These are phyloP conservation scores for Melanomma pulvis-pyrius DNA, from an alignment of 495 filamentous ascomycete species.

Conservation along the genomic window DNA sequence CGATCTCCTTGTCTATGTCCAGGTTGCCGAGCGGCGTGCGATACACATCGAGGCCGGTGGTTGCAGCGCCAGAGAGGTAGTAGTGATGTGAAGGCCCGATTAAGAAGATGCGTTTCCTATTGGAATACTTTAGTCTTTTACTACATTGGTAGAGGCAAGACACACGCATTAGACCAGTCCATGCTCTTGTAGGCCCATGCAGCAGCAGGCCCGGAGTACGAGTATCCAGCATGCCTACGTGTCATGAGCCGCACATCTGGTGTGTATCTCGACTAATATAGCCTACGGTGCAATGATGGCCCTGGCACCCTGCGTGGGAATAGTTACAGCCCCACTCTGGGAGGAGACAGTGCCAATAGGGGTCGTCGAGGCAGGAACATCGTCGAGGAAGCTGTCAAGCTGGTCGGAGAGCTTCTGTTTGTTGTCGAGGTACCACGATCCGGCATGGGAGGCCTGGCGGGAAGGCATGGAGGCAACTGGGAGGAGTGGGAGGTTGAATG, in stretches of 20 bases:
- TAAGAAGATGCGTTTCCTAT: slow-evolving; percentile 86
- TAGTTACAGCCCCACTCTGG: slow-evolving; percentile 52
- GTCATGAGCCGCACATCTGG: slow-evolving; percentile 32
- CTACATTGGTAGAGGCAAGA: not conserved
- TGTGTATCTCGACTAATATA: not conserved
- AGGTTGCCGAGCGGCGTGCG: slow-evolving; percentile 84
- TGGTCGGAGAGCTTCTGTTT: slow-evolving; percentile 62
- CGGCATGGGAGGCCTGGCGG: slow-evolving; percentile 70
- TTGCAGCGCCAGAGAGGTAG: slow-evolving; percentile 74
- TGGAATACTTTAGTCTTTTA: not conserved
- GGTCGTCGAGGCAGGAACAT: slow-evolving; percentile 65
- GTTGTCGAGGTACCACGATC: slow-evolving; percentile 82
- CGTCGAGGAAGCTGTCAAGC: slow-evolving; percentile 77
- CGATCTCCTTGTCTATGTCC: slow-evolving; percentile 67
- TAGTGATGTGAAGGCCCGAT: slow-evolving; percentile 92
- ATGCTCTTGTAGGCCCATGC: slow-evolving; percentile 93
- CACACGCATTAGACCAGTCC: slow-evolving; percentile 78
- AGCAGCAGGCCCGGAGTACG: slow-evolving; percentile 90
- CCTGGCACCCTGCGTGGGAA: slow-evolving; percentile 78
- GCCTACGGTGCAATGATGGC: slow-evolving; percentile 95
- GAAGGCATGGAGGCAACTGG: slow-evolving; percentile 54
- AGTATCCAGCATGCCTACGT: slow-evolving; percentile 88
- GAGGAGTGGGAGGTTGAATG: not conserved
- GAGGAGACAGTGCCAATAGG: slow-evolving; percentile 45
- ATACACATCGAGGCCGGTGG: slow-evolving; percentile 76